A percentile compares a stretch with the other conserved stretches of the same genome.
Conservation (phyloP, 768 basidiomycete species). For the Amanita fuliginea region DNA sequence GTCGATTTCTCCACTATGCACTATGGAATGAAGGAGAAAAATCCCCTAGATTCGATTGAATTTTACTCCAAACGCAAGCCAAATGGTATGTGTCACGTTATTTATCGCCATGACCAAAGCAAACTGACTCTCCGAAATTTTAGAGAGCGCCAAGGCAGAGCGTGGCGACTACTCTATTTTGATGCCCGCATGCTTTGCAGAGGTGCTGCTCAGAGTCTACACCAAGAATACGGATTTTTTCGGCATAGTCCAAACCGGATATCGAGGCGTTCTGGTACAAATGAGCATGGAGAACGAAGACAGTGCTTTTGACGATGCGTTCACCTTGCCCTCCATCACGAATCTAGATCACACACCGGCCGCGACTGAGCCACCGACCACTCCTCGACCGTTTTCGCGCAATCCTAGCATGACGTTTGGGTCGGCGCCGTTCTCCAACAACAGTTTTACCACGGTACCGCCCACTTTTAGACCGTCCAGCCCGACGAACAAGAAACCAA, state of each 20-base stretch:
- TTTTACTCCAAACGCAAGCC: conserved; percentile 66
- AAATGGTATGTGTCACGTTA: conserved; percentile 30
- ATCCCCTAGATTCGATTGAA: conserved; percentile 57
- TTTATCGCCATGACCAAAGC: background rate
- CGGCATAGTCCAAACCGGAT: conserved; percentile 60
- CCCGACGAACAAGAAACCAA: conserved; percentile 14
- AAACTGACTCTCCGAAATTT: background rate
- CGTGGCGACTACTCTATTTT: conserved; percentile 53
- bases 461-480: conserved; percentile 21
- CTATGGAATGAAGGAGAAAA: conserved; percentile 62
- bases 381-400: conserved; percentile 21
- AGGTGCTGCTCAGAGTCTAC: conserved; percentile 59
- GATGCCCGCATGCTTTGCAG: conserved; percentile 56
- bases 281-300: conserved; percentile 15
- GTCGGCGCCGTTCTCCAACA: conserved; percentile 23
- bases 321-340: background rate
- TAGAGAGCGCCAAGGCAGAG: conserved; percentile 34
- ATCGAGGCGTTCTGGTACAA: conserved; percentile 29
- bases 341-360: conserved; percentile 19
- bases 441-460: conserved; percentile 37
- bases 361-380: conserved; percentile 24
- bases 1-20: conserved; percentile 61
- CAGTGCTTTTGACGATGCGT: background rate
- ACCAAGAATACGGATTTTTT: conserved; percentile 50
- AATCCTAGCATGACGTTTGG: conserved; percentile 1